Base-by-base conservation (phyloP, 805 yeast species). In the Hanseniaspora thailandica region DNA sequence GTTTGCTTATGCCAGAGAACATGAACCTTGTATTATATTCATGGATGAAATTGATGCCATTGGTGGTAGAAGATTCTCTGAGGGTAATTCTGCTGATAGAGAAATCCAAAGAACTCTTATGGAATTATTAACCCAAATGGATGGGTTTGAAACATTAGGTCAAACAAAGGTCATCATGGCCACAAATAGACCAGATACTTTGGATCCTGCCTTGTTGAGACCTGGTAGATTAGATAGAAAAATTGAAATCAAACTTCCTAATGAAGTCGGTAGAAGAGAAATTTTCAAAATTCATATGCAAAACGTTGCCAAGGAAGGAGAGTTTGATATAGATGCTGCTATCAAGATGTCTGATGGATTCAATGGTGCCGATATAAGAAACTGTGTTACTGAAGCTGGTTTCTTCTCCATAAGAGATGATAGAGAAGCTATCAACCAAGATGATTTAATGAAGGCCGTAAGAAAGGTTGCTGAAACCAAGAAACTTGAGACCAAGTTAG, bases 21-120 rank as follows among this genome's bases (percentile, higher is more conserved):
- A 90, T 68, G 97, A 86, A 67, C 97, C 97, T 17, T 90, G 97
- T 71, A 89, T 93, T 65, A 93, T 90, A 55, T 90, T 90, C 67
- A 89, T 90, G 96, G 98, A 90, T 72, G 98, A 90, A 75, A 82
- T 90, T 58, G 98, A 93, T 73, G 98, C 98, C 55, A 90, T 90
- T 69, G 98, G 98, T 65, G 98, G 98, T 47, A 81, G 98, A 63
- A 80, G 98, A 69, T 90, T 90, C 69, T 81, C 90, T 60, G 98
- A 90, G 69, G 98, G 98, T 71, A 90, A 97, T 1, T 86, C 96
- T 8, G 97, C 98, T 2, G 98, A 90, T 71, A 84, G 98, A 70
- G 98, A 90, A 69, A 90, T 90, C 65, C 98, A 90, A 73, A 84
- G 98, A 72, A 90, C 97, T 3, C 75, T 90, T 65, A 89, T 90